These are phyloP conservation scores for Metschnikowia vanudenii DNA, from an alignment of 805 yeast species.

Conservation along the genomic window DNA sequence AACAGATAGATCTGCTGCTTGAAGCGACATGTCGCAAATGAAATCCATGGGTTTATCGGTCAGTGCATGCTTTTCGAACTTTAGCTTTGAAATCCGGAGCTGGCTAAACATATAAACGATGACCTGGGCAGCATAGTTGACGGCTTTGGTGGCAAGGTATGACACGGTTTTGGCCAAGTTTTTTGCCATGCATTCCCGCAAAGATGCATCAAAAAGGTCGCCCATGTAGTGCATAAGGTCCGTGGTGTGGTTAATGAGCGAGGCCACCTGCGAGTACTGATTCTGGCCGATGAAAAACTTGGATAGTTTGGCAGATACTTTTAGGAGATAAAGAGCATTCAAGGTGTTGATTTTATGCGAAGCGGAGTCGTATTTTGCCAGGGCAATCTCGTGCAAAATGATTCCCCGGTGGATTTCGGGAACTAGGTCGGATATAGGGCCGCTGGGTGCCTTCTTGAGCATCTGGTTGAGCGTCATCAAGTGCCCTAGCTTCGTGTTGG, in stretches of 20 bases:
- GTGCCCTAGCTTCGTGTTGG: slow-evolving; percentile 32
- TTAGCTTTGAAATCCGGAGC: slow-evolving; percentile 22
- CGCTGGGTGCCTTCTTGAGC: slow-evolving; percentile 25
- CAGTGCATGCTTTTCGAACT: background rate
- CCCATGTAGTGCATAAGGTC: slow-evolving; percentile 35
- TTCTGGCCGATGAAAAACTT: slow-evolving; percentile 19
- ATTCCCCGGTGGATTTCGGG: slow-evolving; percentile 7
- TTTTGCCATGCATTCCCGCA: slow-evolving; percentile 67
- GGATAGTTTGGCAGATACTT: slow-evolving; percentile 40
- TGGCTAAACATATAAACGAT: slow-evolving; percentile 31
- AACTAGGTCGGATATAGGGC: slow-evolving; percentile 2
- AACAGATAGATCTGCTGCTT: slow-evolving; percentile 34
- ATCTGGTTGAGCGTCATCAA: slow-evolving; percentile 41
- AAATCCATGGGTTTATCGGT: background rate
- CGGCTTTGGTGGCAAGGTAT: slow-evolving; percentile 31
- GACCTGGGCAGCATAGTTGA: slow-evolving; percentile 45
- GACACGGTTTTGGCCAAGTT: slow-evolving; percentile 52
- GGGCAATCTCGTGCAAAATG: slow-evolving; percentile 8
- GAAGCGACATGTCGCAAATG: slow-evolving; percentile 17
- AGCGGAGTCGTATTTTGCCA: background rate
- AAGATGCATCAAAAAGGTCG: slow-evolving; percentile 48
- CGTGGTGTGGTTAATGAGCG: slow-evolving; percentile 46
- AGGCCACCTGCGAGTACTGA: slow-evolving; percentile 44
- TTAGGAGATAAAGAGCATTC: slow-evolving; percentile 30
- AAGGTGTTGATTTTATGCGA: slow-evolving; percentile 12